A percentile compares a stretch with the other conserved stretches of the same genome.
Conservation (phyloP, 1,284 basidiomycete species). For the Anthracocystis setariae region DNA sequence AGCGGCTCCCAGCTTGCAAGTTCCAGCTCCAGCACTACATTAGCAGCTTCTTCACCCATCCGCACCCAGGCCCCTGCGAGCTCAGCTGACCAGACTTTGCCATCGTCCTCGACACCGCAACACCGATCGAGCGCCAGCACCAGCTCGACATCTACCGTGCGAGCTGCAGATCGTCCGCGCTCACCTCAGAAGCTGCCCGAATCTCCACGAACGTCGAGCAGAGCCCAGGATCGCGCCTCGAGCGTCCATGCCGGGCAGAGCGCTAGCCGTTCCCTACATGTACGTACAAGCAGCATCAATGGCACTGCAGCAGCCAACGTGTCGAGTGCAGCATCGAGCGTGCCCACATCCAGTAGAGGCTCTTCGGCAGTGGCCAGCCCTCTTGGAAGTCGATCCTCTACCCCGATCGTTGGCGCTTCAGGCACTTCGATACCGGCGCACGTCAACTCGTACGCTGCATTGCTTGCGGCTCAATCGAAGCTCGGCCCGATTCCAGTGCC, state of each 20-base stretch:
- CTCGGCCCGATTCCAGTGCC: slow-evolving; percentile 47
- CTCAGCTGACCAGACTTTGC: background rate
- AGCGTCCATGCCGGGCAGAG: background rate
- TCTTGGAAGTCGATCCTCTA: slow-evolving; percentile 37
- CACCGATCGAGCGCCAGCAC: slow-evolving; percentile 18
- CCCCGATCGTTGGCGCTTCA: slow-evolving; percentile 33
- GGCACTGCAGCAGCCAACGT: slow-evolving; percentile 6
- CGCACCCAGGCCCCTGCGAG: slow-evolving; percentile 2
- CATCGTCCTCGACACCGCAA: slow-evolving; percentile 2
- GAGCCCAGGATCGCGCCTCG: slow-evolving; percentile 2
- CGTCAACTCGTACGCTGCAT: slow-evolving; percentile 47
- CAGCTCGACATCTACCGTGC: slow-evolving; percentile 17
- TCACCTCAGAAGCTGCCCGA: slow-evolving; percentile 25
- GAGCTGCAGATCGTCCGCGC: slow-evolving; percentile 9
- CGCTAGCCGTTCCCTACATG: background rate
- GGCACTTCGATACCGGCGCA: slow-evolving; percentile 38
- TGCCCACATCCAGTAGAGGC: slow-evolving; percentile 22
- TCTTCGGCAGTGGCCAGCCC: slow-evolving; percentile 33
- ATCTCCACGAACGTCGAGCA: slow-evolving; percentile 17
- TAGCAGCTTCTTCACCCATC: background rate
- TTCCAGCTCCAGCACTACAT: background rate
- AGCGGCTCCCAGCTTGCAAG: background rate
- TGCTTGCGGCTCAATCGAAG: slow-evolving; percentile 42
- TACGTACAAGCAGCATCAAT: background rate
- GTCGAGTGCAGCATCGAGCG: slow-evolving; percentile 30